These are phyloP conservation scores for Globisporangium acanthophoron DNA, from an alignment of 352 stramenopile species.

Conservation along the genomic window DNA sequence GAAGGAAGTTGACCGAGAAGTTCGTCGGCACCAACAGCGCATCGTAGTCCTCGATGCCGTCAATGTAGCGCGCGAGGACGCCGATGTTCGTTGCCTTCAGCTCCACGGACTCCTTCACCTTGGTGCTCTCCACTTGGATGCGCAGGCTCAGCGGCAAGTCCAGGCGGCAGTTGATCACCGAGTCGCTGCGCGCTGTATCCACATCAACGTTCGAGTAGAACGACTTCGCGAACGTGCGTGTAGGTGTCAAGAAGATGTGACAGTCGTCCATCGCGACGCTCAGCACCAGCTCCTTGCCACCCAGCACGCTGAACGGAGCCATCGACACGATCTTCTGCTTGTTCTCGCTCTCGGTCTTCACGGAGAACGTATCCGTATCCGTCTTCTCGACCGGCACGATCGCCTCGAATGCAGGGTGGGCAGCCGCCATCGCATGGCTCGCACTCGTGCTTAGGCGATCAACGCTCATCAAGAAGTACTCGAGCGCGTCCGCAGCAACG, in stretches of 20 bases:
- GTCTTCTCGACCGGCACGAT: constrained; percentile 11
- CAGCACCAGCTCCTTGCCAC: constrained; percentile 45
- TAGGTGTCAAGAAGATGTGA: constrained; percentile 42
- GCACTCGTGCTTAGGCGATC: constrained; percentile 51
- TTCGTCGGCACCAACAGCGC: constrained; percentile 39
- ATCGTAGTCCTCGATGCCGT: constrained; percentile 32
- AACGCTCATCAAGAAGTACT: constrained; percentile 60
- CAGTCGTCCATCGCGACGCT: constrained; percentile 51
- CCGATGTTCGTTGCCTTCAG: constrained; percentile 47
- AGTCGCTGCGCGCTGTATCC: constrained; percentile 29
- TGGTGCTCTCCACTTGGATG: constrained; percentile 40
- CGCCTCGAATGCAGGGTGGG: constrained; percentile 25
- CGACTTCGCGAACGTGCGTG: constrained; percentile 41
- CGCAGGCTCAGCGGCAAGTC: constrained; percentile 40
- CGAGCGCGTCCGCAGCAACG: constrained; percentile 33
- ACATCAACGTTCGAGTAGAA: constrained; percentile 55
- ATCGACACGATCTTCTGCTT: constrained; percentile 40
- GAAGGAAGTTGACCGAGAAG: constrained; percentile 38
- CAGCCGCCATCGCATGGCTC: constrained; percentile 41
- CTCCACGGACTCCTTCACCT: constrained; percentile 37
- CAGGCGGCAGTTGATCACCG: constrained; percentile 47
- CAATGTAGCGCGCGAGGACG: constrained; percentile 47
- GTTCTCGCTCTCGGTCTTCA: constrained; percentile 28
- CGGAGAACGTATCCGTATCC: constrained; percentile 14
- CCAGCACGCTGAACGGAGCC: constrained; percentile 56